These are phyloP conservation scores for Solanum pinnatisectum DNA, from an alignment of 257 asterid genomes.

Conservation along the genomic window DNA sequence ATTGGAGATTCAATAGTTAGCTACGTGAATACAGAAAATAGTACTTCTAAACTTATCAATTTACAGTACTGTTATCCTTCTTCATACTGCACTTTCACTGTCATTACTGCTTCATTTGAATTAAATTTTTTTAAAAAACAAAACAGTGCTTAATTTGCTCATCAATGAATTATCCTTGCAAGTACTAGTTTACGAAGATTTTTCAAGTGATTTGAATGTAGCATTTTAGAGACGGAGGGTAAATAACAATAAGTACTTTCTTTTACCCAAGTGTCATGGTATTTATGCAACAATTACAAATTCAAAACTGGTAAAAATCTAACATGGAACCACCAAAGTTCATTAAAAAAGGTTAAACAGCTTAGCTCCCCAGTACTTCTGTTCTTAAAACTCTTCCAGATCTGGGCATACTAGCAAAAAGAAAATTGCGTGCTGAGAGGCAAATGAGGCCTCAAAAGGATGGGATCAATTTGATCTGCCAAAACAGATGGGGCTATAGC, in stretches of 20 bases:
- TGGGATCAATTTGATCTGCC: conserved; percentile 80
- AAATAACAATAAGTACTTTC: background rate
- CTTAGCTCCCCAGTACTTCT: conserved; percentile 94
- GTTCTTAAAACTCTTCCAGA: conserved; percentile 66
- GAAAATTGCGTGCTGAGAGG: conserved; percentile 76
- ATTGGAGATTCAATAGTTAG: background rate
- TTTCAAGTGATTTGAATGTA: background rate
- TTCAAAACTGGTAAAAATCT: conserved; percentile 47
- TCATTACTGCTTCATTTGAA: background rate
- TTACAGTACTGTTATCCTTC: background rate
- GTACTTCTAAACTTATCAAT: background rate
- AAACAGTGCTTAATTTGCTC: background rate
- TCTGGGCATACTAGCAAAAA: conserved; percentile 87
- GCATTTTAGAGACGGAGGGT: background rate
- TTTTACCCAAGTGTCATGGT: background rate
- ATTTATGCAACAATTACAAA: background rate
- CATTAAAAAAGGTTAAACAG: conserved; percentile 72
- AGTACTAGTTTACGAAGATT: background rate
- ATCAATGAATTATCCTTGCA: background rate
- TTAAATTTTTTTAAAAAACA: too few relatives aligned
- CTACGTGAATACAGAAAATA: background rate
- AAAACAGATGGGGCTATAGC: conserved; percentile 71
- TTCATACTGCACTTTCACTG: background rate
- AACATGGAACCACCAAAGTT: conserved; percentile 73
- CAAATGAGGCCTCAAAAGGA: conserved; percentile 87